Evolutionary conservation across 208 protist genomes (phyloP).

Genomic region (Crithidia bombi): DNA sequence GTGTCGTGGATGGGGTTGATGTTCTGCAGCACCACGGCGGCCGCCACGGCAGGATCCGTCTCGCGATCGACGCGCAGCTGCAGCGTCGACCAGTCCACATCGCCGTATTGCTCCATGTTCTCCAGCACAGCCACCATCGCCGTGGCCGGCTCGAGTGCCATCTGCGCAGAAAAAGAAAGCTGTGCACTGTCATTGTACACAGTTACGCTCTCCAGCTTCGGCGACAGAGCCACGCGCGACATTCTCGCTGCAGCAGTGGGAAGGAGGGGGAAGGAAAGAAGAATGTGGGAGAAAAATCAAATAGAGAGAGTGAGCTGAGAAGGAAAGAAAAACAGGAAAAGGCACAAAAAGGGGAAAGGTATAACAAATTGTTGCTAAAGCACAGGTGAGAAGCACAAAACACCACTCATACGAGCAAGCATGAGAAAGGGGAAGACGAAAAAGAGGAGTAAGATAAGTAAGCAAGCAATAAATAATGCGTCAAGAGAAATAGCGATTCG

Average conservation of each 20-base stretch:
- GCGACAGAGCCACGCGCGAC: conserved; percentile 27
- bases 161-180: conserved; percentile 29
- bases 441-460: too few relatives aligned
- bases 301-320: not conserved
- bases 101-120: conserved; percentile 34
- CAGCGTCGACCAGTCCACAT: conserved; percentile 42
- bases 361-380: too few relatives aligned
- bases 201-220: conserved; percentile 34
- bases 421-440: not conserved
- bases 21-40: conserved; percentile 32
- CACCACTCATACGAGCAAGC: not conserved
- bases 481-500: too few relatives aligned
- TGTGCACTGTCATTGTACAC: conserved; percentile 39
- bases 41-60: conserved; percentile 23
- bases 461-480: too few relatives aligned
- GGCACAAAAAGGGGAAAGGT: not conserved
- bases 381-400: too few relatives aligned
- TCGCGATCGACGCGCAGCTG: conserved; percentile 35
- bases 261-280: conserved; percentile 12
- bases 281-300: not conserved
- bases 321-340: conserved; percentile 10
- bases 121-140: conserved; percentile 21
- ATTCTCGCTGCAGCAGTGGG: not conserved
- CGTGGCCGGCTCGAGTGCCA: conserved; percentile 19
- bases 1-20: conserved; percentile 30